Evolutionary conservation across 23 red algal genomes (phyloP), one percentile per base, ranked within the genome.

Genomic region (Gracilaria domingensis): DNA sequence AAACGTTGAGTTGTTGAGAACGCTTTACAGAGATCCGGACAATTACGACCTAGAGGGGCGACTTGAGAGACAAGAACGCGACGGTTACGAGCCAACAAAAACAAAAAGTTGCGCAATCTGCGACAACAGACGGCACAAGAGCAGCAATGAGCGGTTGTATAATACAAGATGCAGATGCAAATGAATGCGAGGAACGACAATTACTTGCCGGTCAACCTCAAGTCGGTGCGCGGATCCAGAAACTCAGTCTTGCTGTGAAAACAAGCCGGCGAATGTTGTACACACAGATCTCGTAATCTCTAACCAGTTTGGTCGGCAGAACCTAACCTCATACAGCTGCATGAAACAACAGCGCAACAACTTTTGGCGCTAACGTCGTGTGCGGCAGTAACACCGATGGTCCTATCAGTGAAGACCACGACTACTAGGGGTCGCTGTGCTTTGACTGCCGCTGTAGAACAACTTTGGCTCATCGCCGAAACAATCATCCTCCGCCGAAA

Each of bases 371-470:
- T 78, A 21, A 94, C 88, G 21, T 99, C 97, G 80, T 99, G 97
- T 34, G 88, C 97, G 25, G 91, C 94, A 2, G 93, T 90, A 48
- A 99, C 67, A 9, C 85, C 93, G n/a, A 25, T 48, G 23, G 94
- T 91, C 28, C 66, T 69, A 75, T 99, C 93, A 0, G 91, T 93
- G 79, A 96, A 99, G 11, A 95, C 97, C 11, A 96, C 94, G 49
- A 64, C 95, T 98, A 8, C 86, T 79, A 18, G 97, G 37, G 97
- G 91, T 42, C 95, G 77, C 30, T 91, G 37, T n/a, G 93, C 45
- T 75, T 92, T 94, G 38, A 93, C 49, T 8, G 86, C 70, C 45
- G 91, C 97, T 13, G 88, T 11, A 53, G 96, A 80, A 28, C 92
- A 66, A 42, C 75, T 67, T 80, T 99, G 97, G 45, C 93, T 84